Evolutionary conservation across 495 filamentous ascomycete genomes (phyloP).

Genomic region (Penicillium longicatenatum): DNA sequence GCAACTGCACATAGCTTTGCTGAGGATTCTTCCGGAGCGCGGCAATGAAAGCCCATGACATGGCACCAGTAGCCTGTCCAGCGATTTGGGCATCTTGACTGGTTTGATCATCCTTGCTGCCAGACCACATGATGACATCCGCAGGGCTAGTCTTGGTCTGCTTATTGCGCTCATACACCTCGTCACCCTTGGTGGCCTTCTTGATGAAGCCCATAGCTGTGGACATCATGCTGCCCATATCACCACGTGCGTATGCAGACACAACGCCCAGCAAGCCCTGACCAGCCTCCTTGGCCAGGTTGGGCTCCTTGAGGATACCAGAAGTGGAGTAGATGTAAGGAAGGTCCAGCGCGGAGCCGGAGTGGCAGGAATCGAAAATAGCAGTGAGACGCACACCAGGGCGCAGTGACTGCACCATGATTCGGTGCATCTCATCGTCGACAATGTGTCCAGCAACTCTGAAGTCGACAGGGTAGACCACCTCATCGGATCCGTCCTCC

Average conservation of each 20-base stretch:
- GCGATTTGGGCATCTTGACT: constrained; percentile 65
- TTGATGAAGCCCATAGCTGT: constrained; percentile 88
- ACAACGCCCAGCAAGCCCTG: constrained; percentile 90
- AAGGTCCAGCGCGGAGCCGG: constrained; percentile 91
- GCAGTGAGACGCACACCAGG: constrained; percentile 90
- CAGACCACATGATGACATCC: constrained; percentile 97
- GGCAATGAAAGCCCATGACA: constrained; percentile 96
- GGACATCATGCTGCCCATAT: constrained; percentile 78
- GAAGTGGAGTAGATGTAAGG: constrained; percentile 97
- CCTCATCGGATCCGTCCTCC: constrained; percentile 95
- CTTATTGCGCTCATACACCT: constrained; percentile 74
- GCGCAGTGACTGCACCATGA: constrained; percentile 84
- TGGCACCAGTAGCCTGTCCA: constrained; percentile 91
- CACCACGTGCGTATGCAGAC: constrained; percentile 85
- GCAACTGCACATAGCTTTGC: constrained; percentile 93
- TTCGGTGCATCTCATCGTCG: constrained; percentile 97
- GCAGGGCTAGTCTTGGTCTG: constrained; percentile 92
- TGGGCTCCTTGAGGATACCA: constrained; percentile 96
- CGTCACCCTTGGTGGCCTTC: constrained; percentile 84
- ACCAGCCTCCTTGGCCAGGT: constrained; percentile 95
- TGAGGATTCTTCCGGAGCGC: constrained; percentile 96
- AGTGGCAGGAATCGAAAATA: constrained; percentile 99
- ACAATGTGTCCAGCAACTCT: constrained; percentile 87
- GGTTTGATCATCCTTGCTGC: constrained; percentile 94
- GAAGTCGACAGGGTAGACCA: constrained; percentile 98